Evolutionary conservation across 495 filamentous ascomycete genomes (phyloP).

Genomic region (Parathielavia hyrcaniae): DNA sequence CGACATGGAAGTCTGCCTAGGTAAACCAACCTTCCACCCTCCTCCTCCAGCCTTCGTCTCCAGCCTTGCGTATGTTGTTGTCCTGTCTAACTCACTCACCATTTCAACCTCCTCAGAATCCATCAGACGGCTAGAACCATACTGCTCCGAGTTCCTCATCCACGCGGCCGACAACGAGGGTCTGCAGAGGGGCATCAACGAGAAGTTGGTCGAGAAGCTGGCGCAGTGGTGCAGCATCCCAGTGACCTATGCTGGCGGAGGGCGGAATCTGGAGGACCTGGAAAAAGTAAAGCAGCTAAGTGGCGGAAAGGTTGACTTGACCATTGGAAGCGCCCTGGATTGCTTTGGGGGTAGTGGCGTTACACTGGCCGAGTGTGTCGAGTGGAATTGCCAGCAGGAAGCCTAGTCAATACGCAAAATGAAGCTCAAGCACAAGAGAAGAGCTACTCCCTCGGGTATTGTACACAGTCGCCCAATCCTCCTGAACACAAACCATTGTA

Average conservation of each 20-base stretch:
- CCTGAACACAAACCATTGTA: too few species aligned
- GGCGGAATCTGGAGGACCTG: slow-evolving; percentile 70
- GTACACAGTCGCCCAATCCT: too few species aligned
- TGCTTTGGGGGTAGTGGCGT: slow-evolving; percentile 88
- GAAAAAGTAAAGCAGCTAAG: slow-evolving; percentile 72
- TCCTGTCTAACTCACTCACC: too few species aligned
- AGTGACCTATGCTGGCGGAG: slow-evolving; percentile 93
- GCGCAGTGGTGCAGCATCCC: slow-evolving; percentile 83
- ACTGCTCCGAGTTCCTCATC: slow-evolving; percentile 92
- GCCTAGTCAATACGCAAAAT: background rate
- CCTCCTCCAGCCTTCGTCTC: too few species aligned
- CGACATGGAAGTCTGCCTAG: slow-evolving; percentile 83
- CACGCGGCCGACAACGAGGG: slow-evolving; percentile 99
- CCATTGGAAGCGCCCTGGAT: slow-evolving; percentile 92
- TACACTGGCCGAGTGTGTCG: slow-evolving; percentile 77
- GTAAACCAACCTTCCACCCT: slow-evolving; percentile 39
- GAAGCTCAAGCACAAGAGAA: background rate
- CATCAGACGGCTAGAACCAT: slow-evolving; percentile 72
- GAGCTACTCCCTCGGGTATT: too few species aligned
- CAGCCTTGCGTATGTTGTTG: too few species aligned
- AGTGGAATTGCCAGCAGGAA: slow-evolving; percentile 63
- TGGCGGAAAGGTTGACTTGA: slow-evolving; percentile 78
- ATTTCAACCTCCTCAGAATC: slow-evolving; percentile 57
- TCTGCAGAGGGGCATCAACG: slow-evolving; percentile 82
- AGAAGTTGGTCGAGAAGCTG: slow-evolving; percentile 67